Evolutionary conservation across 176 grass and related monocot genomes (phyloP), one percentile per base, ranked within the genome.

Genomic region (Microstegium vimineum): DNA sequence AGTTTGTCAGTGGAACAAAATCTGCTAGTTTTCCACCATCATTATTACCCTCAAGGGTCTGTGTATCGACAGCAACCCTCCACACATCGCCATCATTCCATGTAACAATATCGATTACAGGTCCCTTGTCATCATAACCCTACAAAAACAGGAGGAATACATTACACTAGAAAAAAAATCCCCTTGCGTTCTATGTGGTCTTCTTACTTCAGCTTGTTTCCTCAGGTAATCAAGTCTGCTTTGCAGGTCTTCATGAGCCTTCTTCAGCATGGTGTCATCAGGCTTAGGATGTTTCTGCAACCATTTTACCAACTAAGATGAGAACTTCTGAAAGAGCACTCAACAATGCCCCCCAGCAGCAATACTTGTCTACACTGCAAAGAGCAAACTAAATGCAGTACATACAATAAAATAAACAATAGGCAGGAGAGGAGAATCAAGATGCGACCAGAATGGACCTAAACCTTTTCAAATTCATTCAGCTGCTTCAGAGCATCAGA

Each of bases 391-490:
- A 8, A 71, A 84, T 23, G 23, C 40, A 49, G 51, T 85, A 38
- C 71, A 85, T 45, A 65, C 38, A 73, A 77, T 52, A 65, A 64
- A 43, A 72, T 18, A 60, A 20, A 18, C 54, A 69, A 46, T 18
- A 2, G 3, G 38, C 20, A 56, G 54, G 64, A 73, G 49, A 37
- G 54, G 26, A 82, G 27, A 86, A 71, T 64, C 64, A 73, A 66
- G 62, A 23, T 78, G 45, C 3, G 69, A 31, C 12, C n/a, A 34
- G 16, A 60, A 43, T 80, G 16, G 32, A 70, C 32, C 5, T 65
- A 83, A 74, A 93, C 95, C 95, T 98, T 98, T 86, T 98, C 95
- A 90, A 95, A 98, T 71, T 98, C 92, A 90, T 93, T 98, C 65
- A 98, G 80, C 43, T 95, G 80, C 63, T 85, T 95, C 67, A 98